Evolutionary conservation across 805 yeast species (phyloP), one percentile per base, ranked within the genome.

Genomic region (Wickerhamomyces rabaulensis): DNA sequence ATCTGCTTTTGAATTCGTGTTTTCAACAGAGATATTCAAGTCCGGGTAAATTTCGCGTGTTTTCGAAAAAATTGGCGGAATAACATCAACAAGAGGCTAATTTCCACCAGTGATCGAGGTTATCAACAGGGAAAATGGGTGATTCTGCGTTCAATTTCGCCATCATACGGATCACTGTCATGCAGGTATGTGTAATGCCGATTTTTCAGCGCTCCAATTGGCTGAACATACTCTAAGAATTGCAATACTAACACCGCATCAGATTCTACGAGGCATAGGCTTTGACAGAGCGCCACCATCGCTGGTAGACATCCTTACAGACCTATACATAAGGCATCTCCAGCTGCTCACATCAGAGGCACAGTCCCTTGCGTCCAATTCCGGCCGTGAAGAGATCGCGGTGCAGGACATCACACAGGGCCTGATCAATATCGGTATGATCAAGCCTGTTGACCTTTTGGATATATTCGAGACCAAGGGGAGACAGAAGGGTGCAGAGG

Each of bases 251-350:
- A 36, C 22, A 20, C 5, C 6, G 16, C 13, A 19, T n/a, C 29
- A 84, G 65, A 68, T 84, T 5, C 73, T 92, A 44, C 80, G 88
- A 51, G 80, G 94, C 0, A 78, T 82, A 26, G 99, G 99, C 0
- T 88, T 90, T 57, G 96, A 88, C 51, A 75, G 81, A 55, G 81
- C 91, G 52, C 73, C 81, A 43, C 87, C 92, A 8, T 71, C 79
- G 8, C 77, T 85, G 1, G 70, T 92, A 9, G 91, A 89, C 58
- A 74, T 82, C 2, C 54, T 90, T n/a, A 82, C 95, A 0, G 97
- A 90, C 57, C 58, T 92, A 2, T 80, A 84, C 60, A 67, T 86
- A 16, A 75, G 84, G 47, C 84, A 82, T 60, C 64, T 92, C 39
- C 68, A 69, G 42, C 65, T 81, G 16, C 58, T 92, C 19, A 64